phyloP scores from a whole-genome alignment of 495 filamentous ascomycete genomes.

The Bombardia bombarda region DNA sequence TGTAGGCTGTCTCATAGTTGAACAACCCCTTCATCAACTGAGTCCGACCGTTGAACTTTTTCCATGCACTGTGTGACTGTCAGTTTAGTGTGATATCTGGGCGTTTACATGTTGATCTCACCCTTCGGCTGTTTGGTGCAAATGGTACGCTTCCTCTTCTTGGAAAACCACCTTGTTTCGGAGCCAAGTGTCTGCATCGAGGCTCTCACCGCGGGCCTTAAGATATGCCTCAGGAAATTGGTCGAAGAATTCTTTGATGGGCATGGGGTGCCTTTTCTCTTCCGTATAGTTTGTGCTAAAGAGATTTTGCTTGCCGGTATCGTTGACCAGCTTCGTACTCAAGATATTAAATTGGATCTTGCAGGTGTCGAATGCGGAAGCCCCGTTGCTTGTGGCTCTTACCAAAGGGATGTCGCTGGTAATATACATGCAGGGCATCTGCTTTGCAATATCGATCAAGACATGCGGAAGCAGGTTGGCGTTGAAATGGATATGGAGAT shows the following conservation, averaged over 20 bases:
- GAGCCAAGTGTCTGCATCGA: constrained; percentile 31
- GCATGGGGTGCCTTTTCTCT: constrained; percentile 28
- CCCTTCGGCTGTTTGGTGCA: constrained; percentile 30
- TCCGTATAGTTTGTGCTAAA: constrained; percentile 21
- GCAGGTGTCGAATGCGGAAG: constrained; percentile 29
- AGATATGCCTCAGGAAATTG: constrained; percentile 10
- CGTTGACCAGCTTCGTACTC: constrained; percentile 14
- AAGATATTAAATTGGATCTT: constrained; percentile 44
- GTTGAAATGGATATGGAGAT: constrained; percentile 52
- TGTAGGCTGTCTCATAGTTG: constrained; percentile 46
- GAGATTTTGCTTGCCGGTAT: constrained; percentile 6
- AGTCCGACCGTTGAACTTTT: constrained; percentile 45
- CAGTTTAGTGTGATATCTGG: no score
- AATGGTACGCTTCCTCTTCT: constrained; percentile 36
- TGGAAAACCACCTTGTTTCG: constrained; percentile 41
- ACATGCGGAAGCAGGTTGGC: constrained; percentile 41
- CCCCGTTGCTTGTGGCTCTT: neutral
- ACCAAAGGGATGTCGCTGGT: constrained; percentile 33
- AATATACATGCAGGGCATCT: constrained; percentile 45
- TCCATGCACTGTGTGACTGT: constrained; percentile 38
- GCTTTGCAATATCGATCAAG: constrained; percentile 41
- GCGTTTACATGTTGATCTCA: no score
- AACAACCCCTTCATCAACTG: constrained; percentile 56
- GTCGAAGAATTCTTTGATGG: constrained; percentile 26
- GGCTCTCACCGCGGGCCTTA: neutral